Evolutionary conservation across 371 early-diverging fungal genomes (phyloP), one percentile per base, ranked within the genome.

Genomic region (Rhizopus sp.): DNA sequence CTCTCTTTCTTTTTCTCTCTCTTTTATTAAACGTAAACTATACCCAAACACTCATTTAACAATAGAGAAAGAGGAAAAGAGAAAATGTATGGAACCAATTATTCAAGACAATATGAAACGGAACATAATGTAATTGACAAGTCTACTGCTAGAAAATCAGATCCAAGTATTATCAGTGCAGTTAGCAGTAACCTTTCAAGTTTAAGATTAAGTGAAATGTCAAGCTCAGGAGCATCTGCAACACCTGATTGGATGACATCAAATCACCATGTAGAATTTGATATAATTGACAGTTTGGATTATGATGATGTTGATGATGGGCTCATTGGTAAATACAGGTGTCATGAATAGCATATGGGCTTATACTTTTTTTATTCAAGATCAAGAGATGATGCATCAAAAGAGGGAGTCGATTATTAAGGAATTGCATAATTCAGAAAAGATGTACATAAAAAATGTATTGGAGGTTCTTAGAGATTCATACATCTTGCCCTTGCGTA

Each of bases 1-100:
- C 16, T 42, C 4, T 42, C 15, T 42, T 3, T 42, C n/a, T 46
- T n/a, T n/a, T 3, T 46, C 15, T 78, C 85, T 87, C 93, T 93
- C 52, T 84, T 84, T 69, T 94, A 91, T 69, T 95, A 94, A 38
- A 95, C 90, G 78, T 79, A 90, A 55, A 81, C 80, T 73, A 95
- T 95, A 68, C 90, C 89, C n/a, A 94, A 94, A 13, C 93, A 87
- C 23, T 23, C 23, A 23, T 23, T 23, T 23, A 23, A 23, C 23
- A 23, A 23, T 23, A 23, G 23, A 23, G 23, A 23, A 23, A 23
- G 23, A 23, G 23, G 23, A 23, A 23, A 23, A 23, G 23, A 23
- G 23, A 23, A 23, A 23, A 23, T 23, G 23, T 23, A 23, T 23
- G 23, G 23, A 23, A 23, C 23, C 23, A 23, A 23, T 23, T 23